These are phyloP conservation scores for Torulaspora gathmanii DNA, from an alignment of 805 yeast species.

Conservation along the genomic window DNA sequence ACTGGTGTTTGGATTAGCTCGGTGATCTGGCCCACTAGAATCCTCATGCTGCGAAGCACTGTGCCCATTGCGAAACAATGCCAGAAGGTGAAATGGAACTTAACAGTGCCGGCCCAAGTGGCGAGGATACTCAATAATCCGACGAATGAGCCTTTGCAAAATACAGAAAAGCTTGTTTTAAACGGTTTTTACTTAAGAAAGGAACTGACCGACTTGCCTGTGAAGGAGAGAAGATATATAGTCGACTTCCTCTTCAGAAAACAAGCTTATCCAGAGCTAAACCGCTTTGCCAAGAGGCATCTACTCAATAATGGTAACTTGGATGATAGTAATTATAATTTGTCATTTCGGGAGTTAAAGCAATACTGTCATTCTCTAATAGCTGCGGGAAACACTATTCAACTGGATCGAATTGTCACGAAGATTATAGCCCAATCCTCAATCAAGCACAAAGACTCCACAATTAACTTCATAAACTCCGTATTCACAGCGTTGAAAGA, in stretches of 20 bases:
- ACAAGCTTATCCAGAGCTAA: constrained; percentile 17
- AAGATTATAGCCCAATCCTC: constrained; percentile 24
- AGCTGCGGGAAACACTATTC: constrained; percentile 8
- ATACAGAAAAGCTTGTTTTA: constrained; percentile 7
- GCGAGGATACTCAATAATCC: constrained; percentile 7
- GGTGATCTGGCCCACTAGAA: background rate
- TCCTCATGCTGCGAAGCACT: constrained; percentile 17
- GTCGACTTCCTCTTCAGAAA: constrained; percentile 20
- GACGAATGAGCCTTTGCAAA: constrained; percentile 4
- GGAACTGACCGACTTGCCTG: background rate
- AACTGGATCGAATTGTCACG: constrained; percentile 16
- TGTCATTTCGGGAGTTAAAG: constrained; percentile 19
- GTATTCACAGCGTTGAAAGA: constrained; percentile 13
- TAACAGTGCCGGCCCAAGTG: constrained; percentile 10
- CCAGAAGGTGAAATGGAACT: constrained; percentile 9
- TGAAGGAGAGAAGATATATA: constrained; percentile 15
- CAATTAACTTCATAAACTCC: constrained; percentile 18
- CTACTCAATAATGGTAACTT: constrained; percentile 12
- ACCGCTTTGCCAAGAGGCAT: constrained; percentile 17
- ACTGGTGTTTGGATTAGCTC: background rate
- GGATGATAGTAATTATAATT: constrained; percentile 13
- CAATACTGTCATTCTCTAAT: constrained; percentile 21
- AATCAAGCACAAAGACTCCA: constrained; percentile 16
- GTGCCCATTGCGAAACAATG: constrained; percentile 16
- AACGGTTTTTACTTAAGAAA: constrained; percentile 2